Conservation (phyloP, 202 grass and related monocot genomes). For the Schoenoplectus triqueter region DNA sequence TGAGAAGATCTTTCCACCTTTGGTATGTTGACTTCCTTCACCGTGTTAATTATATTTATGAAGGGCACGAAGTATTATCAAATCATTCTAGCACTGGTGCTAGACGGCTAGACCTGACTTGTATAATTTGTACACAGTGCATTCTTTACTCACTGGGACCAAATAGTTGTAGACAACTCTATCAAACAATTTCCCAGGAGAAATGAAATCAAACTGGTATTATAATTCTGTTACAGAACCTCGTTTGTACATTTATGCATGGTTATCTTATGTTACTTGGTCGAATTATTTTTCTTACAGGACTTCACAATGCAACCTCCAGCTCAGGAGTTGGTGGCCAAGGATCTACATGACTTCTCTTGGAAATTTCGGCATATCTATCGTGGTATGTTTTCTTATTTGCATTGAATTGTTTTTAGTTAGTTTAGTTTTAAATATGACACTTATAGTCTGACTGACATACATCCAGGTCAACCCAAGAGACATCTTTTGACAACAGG, state of each 20-base stretch:
- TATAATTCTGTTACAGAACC: neutral
- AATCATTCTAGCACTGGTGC: slow-evolving; percentile 36
- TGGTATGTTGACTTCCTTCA: slow-evolving; percentile 60
- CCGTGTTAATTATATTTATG: neutral
- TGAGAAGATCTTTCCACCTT: slow-evolving; percentile 98
- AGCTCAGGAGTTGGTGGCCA: slow-evolving; percentile 79
- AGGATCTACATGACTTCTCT: slow-evolving; percentile 89
- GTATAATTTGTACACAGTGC: neutral
- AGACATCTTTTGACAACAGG: slow-evolving; percentile 95
- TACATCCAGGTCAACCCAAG: slow-evolving; percentile 92
- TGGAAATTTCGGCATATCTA: slow-evolving; percentile 97
- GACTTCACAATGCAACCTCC: slow-evolving; percentile 99
- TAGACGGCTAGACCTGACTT: neutral
- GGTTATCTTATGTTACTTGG: slow-evolving; percentile 57
- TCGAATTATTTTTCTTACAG: slow-evolving; percentile 62
- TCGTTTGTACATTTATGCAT: neutral
- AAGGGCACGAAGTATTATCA: slow-evolving; percentile 28
- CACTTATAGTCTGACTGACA: slow-evolving; percentile 35
- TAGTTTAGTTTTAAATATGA: slow-evolving; percentile 22
- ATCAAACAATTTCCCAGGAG: neutral
- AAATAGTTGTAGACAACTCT: neutral
- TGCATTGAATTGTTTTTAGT: slow-evolving; percentile 3
- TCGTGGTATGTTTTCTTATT: slow-evolving; percentile 55
- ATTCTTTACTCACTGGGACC: neutral
- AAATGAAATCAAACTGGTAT: neutral